These are phyloP conservation scores for Daldinia sp. DNA, from an alignment of 2,329 filamentous ascomycete genomes.

Conservation along the genomic window DNA sequence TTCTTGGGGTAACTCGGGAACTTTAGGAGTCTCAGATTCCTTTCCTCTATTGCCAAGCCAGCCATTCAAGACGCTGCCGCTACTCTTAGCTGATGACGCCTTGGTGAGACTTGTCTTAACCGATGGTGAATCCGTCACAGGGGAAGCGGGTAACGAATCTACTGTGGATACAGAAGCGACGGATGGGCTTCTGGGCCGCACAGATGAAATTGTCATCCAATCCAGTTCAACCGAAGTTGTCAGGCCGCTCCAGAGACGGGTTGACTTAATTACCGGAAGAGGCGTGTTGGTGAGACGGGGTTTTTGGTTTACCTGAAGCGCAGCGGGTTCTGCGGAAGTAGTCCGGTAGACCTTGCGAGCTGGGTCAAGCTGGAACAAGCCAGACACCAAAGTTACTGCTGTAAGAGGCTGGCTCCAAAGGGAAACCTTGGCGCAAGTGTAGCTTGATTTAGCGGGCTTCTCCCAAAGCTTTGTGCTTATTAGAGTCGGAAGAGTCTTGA, in stretches of 20 bases:
- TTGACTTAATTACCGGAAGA: slow-evolving; percentile 40
- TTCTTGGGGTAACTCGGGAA: slow-evolving; percentile 35
- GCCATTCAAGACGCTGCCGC: slow-evolving; percentile 35
- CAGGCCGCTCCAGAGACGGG: slow-evolving; percentile 37
- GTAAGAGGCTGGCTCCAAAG: slow-evolving; percentile 33
- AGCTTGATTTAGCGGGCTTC: background rate
- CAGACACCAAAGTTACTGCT: slow-evolving; percentile 5
- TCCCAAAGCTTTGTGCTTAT: slow-evolving; percentile 38
- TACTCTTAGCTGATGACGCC: slow-evolving; percentile 34
- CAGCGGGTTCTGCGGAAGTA: slow-evolving; percentile 47
- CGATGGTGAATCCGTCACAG: slow-evolving; percentile 34
- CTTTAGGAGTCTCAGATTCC: slow-evolving; percentile 14
- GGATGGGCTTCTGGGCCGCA: slow-evolving; percentile 37
- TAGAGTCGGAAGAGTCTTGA: slow-evolving; percentile 20
- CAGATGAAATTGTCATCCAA: slow-evolving; percentile 44
- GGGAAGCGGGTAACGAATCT: slow-evolving; percentile 35
- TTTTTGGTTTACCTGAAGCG: slow-evolving; percentile 48
- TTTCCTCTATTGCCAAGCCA: slow-evolving; percentile 42
- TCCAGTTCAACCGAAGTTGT: slow-evolving; percentile 34
- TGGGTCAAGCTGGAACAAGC: slow-evolving; percentile 47
- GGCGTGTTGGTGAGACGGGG: slow-evolving; percentile 42
- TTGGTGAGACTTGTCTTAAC: slow-evolving; percentile 35
- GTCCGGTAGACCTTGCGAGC: slow-evolving; percentile 46
- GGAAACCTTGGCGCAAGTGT: background rate
- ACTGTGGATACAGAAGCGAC: slow-evolving; percentile 34